Evolutionary conservation across 495 filamentous ascomycete genomes (phyloP).

Genomic region (Emericellopsis terricola): DNA sequence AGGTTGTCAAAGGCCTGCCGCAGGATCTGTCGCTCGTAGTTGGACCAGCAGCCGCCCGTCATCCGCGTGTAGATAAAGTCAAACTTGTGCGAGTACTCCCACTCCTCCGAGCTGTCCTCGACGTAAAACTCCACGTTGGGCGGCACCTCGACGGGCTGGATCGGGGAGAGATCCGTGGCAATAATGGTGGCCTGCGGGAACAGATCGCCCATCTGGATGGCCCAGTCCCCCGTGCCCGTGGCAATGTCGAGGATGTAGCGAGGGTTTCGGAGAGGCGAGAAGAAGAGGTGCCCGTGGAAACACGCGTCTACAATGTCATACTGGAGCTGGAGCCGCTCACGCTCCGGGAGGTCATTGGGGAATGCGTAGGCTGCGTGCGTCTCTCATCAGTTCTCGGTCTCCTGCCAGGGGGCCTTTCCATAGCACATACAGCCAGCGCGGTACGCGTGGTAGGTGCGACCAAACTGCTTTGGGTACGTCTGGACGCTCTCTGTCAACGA

Average conservation of each 20-base stretch:
- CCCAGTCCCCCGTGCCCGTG: conserved; percentile 43
- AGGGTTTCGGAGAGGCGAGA: conserved; percentile 36
- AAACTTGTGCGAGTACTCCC: conserved; percentile 10
- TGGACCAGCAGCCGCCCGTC: conserved; percentile 25
- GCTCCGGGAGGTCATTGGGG: conserved; percentile 41
- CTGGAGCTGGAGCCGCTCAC: conserved; percentile 36
- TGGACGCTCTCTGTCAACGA: conserved; percentile 5
- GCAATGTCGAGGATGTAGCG: conserved; percentile 47
- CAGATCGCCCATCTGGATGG: conserved; percentile 25
- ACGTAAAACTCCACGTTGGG: conserved; percentile 27
- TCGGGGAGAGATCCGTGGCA: conserved; percentile 22
- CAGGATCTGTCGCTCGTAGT: conserved; percentile 21
- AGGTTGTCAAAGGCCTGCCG: conserved; percentile 25
- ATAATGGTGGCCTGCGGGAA: conserved; percentile 22
- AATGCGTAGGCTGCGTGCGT: conserved; percentile 28
- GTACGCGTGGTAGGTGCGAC: conserved; percentile 38
- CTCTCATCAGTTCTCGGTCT: not conserved
- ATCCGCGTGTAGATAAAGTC: conserved; percentile 34
- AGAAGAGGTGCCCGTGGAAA: conserved; percentile 32
- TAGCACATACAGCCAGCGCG: conserved; percentile 11
- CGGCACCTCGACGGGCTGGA: conserved; percentile 24
- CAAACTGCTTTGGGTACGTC: conserved; percentile 32
- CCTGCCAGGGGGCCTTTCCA: not conserved
- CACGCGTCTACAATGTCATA: no score
- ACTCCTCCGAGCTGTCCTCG: conserved; percentile 19